Percentiles rank a stretch among this genome's conserved stretches.
Evolutionary conservation across 1,139 yeast genomes (phyloP).

Genomic region (Suhomyces coccinellae): DNA sequence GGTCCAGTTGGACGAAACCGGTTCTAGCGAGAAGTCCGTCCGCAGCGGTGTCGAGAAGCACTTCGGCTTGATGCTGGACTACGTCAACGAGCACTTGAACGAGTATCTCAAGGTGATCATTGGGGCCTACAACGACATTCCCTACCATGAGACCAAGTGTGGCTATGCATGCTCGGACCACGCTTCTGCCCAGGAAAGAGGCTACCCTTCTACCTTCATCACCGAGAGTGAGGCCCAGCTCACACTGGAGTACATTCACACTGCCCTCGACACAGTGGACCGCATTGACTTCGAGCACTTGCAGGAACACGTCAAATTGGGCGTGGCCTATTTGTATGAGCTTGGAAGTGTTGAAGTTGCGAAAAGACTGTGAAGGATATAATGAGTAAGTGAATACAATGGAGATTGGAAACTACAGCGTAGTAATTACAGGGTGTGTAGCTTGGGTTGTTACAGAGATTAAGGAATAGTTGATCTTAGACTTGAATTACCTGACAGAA

Average conservation of each 20-base stretch:
- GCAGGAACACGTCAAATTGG: conserved; percentile 69
- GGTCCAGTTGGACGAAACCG: conserved; percentile 97
- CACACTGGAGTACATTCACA: conserved; percentile 71
- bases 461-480: too few relatives aligned
- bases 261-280: conserved; percentile 78
- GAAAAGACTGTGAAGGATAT: not conserved
- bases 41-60: conserved; percentile 63
- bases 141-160: conserved; percentile 73
- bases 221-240: conserved; percentile 71
- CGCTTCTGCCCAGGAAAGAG: conserved; percentile 78
- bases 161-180: conserved; percentile 96
- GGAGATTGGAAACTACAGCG: too few relatives aligned
- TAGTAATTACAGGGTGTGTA: too few relatives aligned
- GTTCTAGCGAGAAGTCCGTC: conserved; percentile 60
- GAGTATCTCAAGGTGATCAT: conserved; percentile 63
- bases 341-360: conserved; percentile 25
- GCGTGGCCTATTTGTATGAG: conserved; percentile 70
- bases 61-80: conserved; percentile 82
- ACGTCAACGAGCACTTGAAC: conserved; percentile 60
- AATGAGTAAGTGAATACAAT: too few relatives aligned
- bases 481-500: too few relatives aligned
- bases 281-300: conserved; percentile 51
- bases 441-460: too few relatives aligned
- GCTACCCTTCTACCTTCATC: conserved; percentile 81
- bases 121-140: conserved; percentile 61